Evolutionary conservation across 192 early-diverging fungal genomes (phyloP).

Genomic region (Gaertneriomyces sp.): DNA sequence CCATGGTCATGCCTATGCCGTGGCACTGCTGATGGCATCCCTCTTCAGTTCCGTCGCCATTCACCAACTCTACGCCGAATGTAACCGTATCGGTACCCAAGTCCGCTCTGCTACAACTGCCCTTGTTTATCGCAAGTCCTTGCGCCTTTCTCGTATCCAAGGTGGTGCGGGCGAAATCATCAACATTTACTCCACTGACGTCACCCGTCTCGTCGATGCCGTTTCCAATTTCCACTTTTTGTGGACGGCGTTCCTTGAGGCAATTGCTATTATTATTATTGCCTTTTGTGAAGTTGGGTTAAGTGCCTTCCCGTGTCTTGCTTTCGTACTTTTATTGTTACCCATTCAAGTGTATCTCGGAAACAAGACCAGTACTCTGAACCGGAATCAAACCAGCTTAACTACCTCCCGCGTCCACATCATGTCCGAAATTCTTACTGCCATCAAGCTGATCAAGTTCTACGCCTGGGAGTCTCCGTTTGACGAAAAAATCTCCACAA

Average conservation of each 20-base stretch:
- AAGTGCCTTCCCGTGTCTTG: constrained; percentile 55
- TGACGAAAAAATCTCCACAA: constrained; percentile 49
- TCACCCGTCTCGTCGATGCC: constrained; percentile 56
- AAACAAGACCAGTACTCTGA: constrained; percentile 40
- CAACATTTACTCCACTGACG: constrained; percentile 60
- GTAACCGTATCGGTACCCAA: constrained; percentile 36
- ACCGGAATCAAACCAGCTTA: constrained; percentile 48
- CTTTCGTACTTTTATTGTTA: constrained; percentile 50
- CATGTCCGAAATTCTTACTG: constrained; percentile 70
- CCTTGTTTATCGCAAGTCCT: constrained; percentile 63
- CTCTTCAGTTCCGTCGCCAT: constrained; percentile 40
- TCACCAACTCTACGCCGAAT: constrained; percentile 45
- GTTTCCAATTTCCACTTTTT: constrained; percentile 70
- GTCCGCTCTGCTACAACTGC: constrained; percentile 55
- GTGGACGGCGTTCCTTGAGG: constrained; percentile 66
- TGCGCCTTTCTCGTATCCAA: constrained; percentile 49
- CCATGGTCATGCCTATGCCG: constrained; percentile 52
- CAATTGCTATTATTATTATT: constrained; percentile 49
- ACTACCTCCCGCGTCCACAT: constrained; percentile 65
- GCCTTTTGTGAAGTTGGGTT: constrained; percentile 49
- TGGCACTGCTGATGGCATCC: constrained; percentile 51
- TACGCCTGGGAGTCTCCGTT: constrained; percentile 75
- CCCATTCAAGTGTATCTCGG: constrained; percentile 63
- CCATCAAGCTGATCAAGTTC: constrained; percentile 74
- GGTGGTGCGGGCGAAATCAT: constrained; percentile 63